A percentile compares a stretch with the other conserved stretches of the same genome.
phyloP scores from a whole-genome alignment of 805 yeast genomes.

The Debaryomyces tyrocola region DNA sequence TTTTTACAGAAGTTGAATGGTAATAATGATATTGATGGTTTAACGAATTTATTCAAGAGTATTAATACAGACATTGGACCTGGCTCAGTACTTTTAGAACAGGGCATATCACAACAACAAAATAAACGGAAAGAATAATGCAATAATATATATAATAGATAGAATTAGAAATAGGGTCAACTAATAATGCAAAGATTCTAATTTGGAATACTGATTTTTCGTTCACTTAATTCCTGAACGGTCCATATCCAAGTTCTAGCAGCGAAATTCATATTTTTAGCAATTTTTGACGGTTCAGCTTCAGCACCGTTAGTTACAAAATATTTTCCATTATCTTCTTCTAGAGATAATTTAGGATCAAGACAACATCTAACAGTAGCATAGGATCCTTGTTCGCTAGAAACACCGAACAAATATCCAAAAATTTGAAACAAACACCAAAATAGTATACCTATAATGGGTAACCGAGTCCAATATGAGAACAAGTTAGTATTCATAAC shows the following conservation, averaged over 20 bases:
- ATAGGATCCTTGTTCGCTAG: slow-evolving; percentile 68
- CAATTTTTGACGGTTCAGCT: slow-evolving; percentile 56
- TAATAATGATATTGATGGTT: slow-evolving; percentile 1
- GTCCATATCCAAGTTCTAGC: slow-evolving; percentile 83
- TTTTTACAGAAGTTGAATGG: slow-evolving; percentile 1
- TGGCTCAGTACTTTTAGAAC: slow-evolving; percentile 7
- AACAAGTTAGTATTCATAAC: slow-evolving; percentile 80
- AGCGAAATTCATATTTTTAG: slow-evolving; percentile 56
- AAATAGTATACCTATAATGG: slow-evolving; percentile 72
- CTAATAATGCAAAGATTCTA: slow-evolving; percentile 2
- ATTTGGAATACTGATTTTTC: slow-evolving; percentile 34
- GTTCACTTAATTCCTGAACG: slow-evolving; percentile 52
- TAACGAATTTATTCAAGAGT: slow-evolving; percentile 3
- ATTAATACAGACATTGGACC: slow-evolving; percentile 5
- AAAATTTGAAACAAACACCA: slow-evolving; percentile 72
- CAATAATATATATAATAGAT: background rate
- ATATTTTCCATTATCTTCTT: slow-evolving; percentile 69
- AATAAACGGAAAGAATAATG: background rate
- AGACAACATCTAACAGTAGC: slow-evolving; percentile 66
- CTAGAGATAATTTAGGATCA: slow-evolving; percentile 47
- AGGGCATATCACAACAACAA: slow-evolving; percentile 4
- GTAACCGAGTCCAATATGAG: slow-evolving; percentile 74
- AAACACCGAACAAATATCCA: slow-evolving; percentile 67
- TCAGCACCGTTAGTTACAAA: slow-evolving; percentile 61
- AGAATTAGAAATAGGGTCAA: background rate